phyloP scores from a whole-genome alignment of 164 flowering plant species.

The Amborella trichopoda region DNA sequence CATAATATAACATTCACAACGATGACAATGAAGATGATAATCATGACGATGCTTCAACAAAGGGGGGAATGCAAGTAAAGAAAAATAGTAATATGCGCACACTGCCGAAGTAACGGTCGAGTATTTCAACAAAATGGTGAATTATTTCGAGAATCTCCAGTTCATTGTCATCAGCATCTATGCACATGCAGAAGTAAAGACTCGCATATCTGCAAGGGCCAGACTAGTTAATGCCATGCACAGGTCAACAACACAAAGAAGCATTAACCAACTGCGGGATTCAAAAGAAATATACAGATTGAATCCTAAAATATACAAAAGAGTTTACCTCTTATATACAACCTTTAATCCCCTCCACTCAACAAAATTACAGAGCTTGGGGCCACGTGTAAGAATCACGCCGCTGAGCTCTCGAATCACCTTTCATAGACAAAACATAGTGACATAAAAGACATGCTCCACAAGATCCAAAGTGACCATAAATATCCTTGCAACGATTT shows the following conservation, averaged over 20 bases:
- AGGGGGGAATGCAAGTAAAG: not conserved
- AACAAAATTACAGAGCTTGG: constrained; percentile 88
- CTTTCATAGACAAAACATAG: too few species aligned
- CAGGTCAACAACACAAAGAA: too few species aligned
- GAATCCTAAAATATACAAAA: not conserved
- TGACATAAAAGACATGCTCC: too few species aligned
- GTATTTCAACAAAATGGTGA: constrained; percentile 85
- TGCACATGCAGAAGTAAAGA: constrained; percentile 93
- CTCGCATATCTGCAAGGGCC: constrained; percentile 73
- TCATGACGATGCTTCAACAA: not conserved
- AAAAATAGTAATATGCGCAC: constrained; percentile 21
- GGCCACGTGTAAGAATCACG: constrained; percentile 69
- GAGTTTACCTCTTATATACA: constrained; percentile 75
- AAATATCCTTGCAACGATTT: too few species aligned
- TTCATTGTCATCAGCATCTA: constrained; percentile 78
- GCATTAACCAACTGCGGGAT: too few species aligned
- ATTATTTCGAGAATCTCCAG: constrained; percentile 78
- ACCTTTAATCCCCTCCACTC: constrained; percentile 92
- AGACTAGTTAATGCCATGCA: too few species aligned
- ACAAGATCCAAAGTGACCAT: too few species aligned
- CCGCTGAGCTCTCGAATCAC: constrained; percentile 89
- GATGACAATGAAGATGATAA: too few species aligned
- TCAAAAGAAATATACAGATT: too few species aligned
- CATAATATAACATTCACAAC: too few species aligned
- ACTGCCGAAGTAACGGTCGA: constrained; percentile 93